Evolutionary conservation across 805 yeast species (phyloP).

Genomic region (Candida quercuum): DNA sequence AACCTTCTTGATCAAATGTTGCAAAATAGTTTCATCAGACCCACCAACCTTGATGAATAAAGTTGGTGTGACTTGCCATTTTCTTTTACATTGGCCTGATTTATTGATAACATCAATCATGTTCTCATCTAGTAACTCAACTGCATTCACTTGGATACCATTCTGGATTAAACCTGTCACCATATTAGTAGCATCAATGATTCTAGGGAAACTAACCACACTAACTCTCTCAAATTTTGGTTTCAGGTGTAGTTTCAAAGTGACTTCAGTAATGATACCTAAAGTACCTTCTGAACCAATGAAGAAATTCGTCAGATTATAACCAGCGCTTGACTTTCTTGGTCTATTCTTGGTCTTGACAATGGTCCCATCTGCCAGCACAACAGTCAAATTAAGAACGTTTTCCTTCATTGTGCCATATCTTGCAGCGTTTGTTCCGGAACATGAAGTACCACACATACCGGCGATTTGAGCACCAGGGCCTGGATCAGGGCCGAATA

Average conservation of each 20-base stretch:
- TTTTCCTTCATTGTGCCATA: conserved; percentile 77
- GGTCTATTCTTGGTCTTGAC: conserved; percentile 67
- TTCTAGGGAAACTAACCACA: conserved; percentile 56
- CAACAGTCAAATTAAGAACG: conserved; percentile 58
- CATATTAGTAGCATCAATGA: conserved; percentile 62
- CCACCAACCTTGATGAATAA: conserved; percentile 58
- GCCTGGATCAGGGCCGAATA: conserved; percentile 75
- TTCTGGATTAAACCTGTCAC: conserved; percentile 53
- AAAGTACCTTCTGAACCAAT: conserved; percentile 72
- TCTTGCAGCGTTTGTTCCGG: conserved; percentile 68
- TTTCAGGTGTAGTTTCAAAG: conserved; percentile 55
- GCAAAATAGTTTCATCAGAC: conserved; percentile 27
- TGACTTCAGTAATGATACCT: conserved; percentile 69
- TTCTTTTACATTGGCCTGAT: conserved; percentile 43
- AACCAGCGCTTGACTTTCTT: conserved; percentile 69
- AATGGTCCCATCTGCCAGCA: conserved; percentile 69
- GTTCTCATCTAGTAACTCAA: conserved; percentile 62
- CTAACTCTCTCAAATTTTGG: conserved; percentile 60
- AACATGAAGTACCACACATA: conserved; percentile 64
- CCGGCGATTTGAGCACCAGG: conserved; percentile 76
- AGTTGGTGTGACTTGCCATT: conserved; percentile 51
- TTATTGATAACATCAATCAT: conserved; percentile 58
- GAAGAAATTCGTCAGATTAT: conserved; percentile 61
- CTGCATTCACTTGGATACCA: conserved; percentile 61
- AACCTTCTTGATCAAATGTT: conserved; percentile 39